These are phyloP conservation scores for Aphanomyces astaci DNA, from an alignment of 352 stramenopile genomes.

Conservation along the genomic window DNA sequence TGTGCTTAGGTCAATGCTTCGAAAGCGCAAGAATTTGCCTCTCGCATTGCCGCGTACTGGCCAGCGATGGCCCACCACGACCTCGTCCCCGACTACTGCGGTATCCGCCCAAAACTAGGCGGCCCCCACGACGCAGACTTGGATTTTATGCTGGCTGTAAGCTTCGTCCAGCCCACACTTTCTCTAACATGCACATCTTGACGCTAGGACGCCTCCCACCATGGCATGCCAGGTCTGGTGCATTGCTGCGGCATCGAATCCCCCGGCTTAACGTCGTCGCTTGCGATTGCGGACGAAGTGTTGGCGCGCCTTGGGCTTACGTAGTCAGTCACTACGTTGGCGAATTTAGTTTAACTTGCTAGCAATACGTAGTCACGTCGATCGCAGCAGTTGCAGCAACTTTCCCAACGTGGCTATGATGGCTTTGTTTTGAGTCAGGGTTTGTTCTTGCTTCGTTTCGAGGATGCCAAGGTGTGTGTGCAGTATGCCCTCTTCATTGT, in stretches of 20 bases:
- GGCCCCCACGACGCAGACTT: conserved; percentile 45
- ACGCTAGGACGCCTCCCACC: conserved; percentile 38
- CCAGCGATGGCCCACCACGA: conserved; percentile 63
- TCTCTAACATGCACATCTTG: no score
- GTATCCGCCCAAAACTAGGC: conserved; percentile 92
- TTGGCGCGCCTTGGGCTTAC: conserved; percentile 19
- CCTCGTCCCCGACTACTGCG: conserved; percentile 90
- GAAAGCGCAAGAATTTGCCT: conserved; percentile 53
- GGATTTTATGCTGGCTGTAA: conserved; percentile 89
- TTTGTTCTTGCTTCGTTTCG: neutral
- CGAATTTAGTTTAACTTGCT: neutral
- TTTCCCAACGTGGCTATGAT: neutral
- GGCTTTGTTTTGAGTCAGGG: neutral
- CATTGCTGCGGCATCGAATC: conserved; percentile 95
- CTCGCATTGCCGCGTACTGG: conserved; percentile 90
- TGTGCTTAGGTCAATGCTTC: conserved; percentile 36
- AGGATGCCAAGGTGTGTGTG: neutral
- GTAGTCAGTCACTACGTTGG: neutral
- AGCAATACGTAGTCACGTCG: neutral
- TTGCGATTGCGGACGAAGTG: conserved; percentile 79
- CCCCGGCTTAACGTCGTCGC: conserved; percentile 86
- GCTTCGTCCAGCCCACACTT: no score
- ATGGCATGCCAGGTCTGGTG: conserved; percentile 81
- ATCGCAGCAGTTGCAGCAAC: neutral
- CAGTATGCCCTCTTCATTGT: no score